A percentile compares a stretch with the other conserved stretches of the same genome.
Conservation (phyloP, 164 flowering plant genomes). For the Malania oleifera region DNA sequence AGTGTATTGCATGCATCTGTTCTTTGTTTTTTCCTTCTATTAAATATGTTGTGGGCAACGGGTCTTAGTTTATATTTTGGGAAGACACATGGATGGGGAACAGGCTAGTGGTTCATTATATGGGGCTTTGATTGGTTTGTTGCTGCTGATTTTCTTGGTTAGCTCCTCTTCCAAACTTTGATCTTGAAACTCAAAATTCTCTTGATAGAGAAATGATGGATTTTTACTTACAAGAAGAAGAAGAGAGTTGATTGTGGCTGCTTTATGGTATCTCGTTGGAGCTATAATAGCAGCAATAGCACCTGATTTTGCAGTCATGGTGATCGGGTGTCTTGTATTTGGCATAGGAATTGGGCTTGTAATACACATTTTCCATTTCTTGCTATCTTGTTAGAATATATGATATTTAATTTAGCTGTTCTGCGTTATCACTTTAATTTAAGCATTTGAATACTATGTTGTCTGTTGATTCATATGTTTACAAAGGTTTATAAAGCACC, state of each 20-base stretch:
- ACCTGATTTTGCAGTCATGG: slow-evolving; percentile 56
- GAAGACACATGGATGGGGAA: too few relatives aligned
- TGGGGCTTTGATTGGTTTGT: slow-evolving; percentile 95
- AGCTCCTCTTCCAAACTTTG: slow-evolving; percentile 14
- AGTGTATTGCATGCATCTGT: too few relatives aligned
- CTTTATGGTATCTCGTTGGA: slow-evolving; percentile 68
- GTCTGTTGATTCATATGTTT: too few relatives aligned
- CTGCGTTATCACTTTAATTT: too few relatives aligned
- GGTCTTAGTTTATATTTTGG: too few relatives aligned
- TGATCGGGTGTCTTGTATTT: slow-evolving; percentile 75
- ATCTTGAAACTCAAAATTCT: not conserved
- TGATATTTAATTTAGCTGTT: too few relatives aligned
- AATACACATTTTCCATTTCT: slow-evolving; percentile 15
- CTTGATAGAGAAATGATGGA: not conserved
- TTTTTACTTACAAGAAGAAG: slow-evolving; percentile 62
- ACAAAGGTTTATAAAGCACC: too few relatives aligned
- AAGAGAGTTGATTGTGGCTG: slow-evolving; percentile 76
- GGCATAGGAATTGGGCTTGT: slow-evolving; percentile 97
- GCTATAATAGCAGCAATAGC: slow-evolving; percentile 75
- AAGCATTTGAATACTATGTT: too few relatives aligned
- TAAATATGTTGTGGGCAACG: too few relatives aligned
- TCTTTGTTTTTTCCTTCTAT: too few relatives aligned
- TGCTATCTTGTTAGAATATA: too few relatives aligned
- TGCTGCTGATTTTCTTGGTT: slow-evolving; percentile 83
- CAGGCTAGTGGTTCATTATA: slow-evolving; percentile 96